A percentile compares a stretch with the other conserved stretches of the same genome.
These are phyloP conservation scores for Trifolium fragiferum DNA, from an alignment of 306 rosid genomes.

Conservation along the genomic window DNA sequence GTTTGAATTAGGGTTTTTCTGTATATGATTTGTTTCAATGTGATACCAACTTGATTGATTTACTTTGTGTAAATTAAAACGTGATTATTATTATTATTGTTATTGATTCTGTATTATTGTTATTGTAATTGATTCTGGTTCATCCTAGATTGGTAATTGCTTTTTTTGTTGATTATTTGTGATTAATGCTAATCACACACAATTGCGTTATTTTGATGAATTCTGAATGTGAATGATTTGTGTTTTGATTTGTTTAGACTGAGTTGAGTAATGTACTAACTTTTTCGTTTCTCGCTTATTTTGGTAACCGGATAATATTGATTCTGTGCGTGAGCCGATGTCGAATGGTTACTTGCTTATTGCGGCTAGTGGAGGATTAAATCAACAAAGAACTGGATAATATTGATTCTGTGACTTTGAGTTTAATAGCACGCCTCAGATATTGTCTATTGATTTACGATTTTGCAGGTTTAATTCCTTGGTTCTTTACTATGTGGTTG, in stretches of 20 bases:
- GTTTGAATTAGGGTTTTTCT: no score
- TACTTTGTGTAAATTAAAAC: no score
- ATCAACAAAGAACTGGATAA: slow-evolving; percentile 99
- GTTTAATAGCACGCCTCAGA: no score
- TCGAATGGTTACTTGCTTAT: slow-evolving; percentile 94
- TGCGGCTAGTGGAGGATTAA: slow-evolving; percentile 95
- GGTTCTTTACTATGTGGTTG: no score
- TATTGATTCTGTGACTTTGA: no score
- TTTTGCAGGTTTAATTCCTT: no score
- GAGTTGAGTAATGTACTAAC: slow-evolving; percentile 27
- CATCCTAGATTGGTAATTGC: slow-evolving; percentile 51
- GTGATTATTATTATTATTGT: no score
- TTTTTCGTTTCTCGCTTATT: slow-evolving; percentile 5
- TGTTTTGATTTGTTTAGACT: slow-evolving; percentile 28
- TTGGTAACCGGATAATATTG: slow-evolving; percentile 51
- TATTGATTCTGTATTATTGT: no score
- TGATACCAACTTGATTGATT: no score
- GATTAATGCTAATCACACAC: not conserved
- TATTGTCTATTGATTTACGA: no score
- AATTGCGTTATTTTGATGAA: not conserved
- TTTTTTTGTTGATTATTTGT: not conserved
- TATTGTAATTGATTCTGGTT: no score
- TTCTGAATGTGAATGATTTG: not conserved
- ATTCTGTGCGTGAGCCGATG: slow-evolving; percentile 58
- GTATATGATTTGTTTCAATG: no score